Evolutionary conservation across 495 filamentous ascomycete species (phyloP).

Genomic region (Trichoderma orchidacearum): DNA sequence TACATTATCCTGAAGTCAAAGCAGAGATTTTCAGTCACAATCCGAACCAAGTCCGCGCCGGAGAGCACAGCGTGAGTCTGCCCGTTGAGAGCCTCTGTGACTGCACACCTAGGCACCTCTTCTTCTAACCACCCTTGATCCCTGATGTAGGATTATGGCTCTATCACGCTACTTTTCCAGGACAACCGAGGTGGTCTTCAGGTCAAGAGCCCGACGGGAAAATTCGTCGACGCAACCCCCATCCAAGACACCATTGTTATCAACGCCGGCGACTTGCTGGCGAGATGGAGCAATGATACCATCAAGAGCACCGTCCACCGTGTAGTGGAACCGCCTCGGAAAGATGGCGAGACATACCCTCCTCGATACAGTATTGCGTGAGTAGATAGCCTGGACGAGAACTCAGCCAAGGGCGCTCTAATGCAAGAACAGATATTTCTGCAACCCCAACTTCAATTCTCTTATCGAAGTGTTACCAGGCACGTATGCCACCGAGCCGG

Average conservation of each 20-base stretch:
- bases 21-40: slow-evolving; percentile 57
- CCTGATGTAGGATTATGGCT: slow-evolving; percentile 56
- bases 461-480: slow-evolving; percentile 79
- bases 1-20: slow-evolving; percentile 71
- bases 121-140: neutral
- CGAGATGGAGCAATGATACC: slow-evolving; percentile 80
- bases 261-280: slow-evolving; percentile 82
- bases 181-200: slow-evolving; percentile 73
- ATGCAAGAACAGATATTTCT: slow-evolving; percentile 56
- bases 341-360: slow-evolving; percentile 36
- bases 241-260: slow-evolving; percentile 76
- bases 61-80: slow-evolving; percentile 47
- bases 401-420: neutral
- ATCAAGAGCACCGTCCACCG: slow-evolving; percentile 83
- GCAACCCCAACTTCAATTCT: slow-evolving; percentile 73
- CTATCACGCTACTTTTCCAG: slow-evolving; percentile 81
- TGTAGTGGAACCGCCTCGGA: slow-evolving; percentile 67
- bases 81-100: neutral
- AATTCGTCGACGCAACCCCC: slow-evolving; percentile 72
- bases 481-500: slow-evolving; percentile 54
- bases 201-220: slow-evolving; percentile 62
- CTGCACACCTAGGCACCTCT: neutral
- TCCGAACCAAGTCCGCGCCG: slow-evolving; percentile 65
- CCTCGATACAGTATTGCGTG: slow-evolving; percentile 57
- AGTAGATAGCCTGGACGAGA: slow-evolving; percentile 7